Evolutionary conservation across 306 rosid genomes (phyloP), one percentile per base, ranked within the genome.

Genomic region (Phaseolus lunatus): DNA sequence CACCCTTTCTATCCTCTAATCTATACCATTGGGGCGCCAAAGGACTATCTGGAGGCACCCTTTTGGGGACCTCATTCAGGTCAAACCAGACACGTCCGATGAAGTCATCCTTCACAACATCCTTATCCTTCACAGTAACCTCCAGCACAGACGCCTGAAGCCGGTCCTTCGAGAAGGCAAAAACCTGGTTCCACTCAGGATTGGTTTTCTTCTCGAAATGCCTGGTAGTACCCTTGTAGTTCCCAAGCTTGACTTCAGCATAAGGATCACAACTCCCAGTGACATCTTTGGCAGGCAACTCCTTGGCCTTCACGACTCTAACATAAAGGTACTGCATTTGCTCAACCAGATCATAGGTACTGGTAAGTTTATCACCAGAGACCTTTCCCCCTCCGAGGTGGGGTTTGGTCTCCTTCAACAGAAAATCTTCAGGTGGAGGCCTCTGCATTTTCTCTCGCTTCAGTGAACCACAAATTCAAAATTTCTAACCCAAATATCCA

Each of bases 271-370:
- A 90, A 71, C 98, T 92, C 0, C 98, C 98, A 0, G 95, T 90
- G 20, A 88, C 97, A 87, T 94, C 98, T 73, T 90, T 94, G 1
- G 58, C 65, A 1, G 98, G 98, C 39, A 94, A 80, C 57, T 94
- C 98, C 87, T 80, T 94, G 0, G 98, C 98, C 69, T 94, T 94
- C 18, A 89, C 94, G 64, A 94, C 97, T 68, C 97, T 87, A 23
- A 92, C 98, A 64, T 94, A 94, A 82, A 94, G 98, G 80, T 94
- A 94, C 67, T 90, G 98, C 98, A 94, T 94, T 83, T 94, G 98
- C 94, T 94, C 98, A 35, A 94, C 98, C 13, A 94, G 96, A 39
- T 94, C 98, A 90, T 94, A 94, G 35, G 98, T 94, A 83, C 92
- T 94, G 2, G 96, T 89, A 13, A 81, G 91, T 79, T 88, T 94